These are phyloP conservation scores for Westerdykella aurantiaca DNA, from an alignment of 2,329 filamentous ascomycete species.

Conservation along the genomic window DNA sequence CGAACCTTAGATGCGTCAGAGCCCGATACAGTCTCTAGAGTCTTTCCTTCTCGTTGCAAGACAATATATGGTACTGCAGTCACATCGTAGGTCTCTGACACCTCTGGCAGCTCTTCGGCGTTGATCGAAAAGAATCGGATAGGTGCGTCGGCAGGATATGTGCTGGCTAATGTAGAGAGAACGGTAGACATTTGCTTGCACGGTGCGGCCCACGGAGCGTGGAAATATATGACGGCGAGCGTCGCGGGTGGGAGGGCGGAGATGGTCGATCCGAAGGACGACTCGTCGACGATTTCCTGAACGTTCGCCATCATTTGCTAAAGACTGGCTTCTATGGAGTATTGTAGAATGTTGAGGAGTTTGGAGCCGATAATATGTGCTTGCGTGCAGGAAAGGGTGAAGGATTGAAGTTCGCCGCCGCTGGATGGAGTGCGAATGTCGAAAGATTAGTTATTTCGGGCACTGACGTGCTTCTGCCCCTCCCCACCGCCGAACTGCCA, in stretches of 20 bases:
- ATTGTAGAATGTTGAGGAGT: background rate
- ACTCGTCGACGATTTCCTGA: constrained; percentile 67
- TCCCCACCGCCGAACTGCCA: too few species aligned
- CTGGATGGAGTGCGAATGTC: too few species aligned
- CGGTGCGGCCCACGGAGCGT: constrained; percentile 93
- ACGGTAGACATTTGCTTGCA: constrained; percentile 92
- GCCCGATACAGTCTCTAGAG: constrained; percentile 81
- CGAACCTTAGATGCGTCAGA: constrained; percentile 84
- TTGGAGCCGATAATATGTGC: background rate
- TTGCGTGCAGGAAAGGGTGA: too few species aligned
- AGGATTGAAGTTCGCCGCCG: too few species aligned
- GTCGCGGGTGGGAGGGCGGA: constrained; percentile 62
- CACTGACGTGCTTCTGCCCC: too few species aligned
- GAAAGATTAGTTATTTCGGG: too few species aligned
- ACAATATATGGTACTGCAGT: constrained; percentile 91
- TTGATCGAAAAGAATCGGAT: constrained; percentile 87
- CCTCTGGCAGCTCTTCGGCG: constrained; percentile 87
- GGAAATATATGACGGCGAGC: constrained; percentile 84
- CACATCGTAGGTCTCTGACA: constrained; percentile 89
- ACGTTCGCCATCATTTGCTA: constrained; percentile 48
- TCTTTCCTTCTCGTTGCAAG: constrained; percentile 66
- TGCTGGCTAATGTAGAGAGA: constrained; percentile 75
- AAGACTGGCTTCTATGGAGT: too few species aligned
- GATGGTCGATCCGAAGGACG: constrained; percentile 66
- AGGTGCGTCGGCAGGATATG: constrained; percentile 67